Conservation (phyloP, 2,329 filamentous ascomycete species). For the Chaetomiaceae sp. region DNA sequence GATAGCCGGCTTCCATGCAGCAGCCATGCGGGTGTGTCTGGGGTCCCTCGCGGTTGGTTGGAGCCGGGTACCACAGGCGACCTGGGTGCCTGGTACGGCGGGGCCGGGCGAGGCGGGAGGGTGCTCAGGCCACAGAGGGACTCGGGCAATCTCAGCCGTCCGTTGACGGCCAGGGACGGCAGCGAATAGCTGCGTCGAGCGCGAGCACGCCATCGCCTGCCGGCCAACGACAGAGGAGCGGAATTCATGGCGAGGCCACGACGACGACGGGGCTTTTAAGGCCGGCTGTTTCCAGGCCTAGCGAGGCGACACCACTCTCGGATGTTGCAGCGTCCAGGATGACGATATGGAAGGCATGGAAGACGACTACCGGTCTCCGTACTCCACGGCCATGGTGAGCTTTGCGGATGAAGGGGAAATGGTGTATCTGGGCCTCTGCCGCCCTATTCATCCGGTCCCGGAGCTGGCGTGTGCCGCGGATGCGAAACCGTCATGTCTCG, state of each 20-base stretch:
- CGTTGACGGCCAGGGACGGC: constrained; percentile 6
- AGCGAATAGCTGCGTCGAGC: constrained; percentile 14
- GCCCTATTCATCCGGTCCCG: too few species aligned
- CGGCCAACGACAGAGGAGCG: constrained; percentile 1
- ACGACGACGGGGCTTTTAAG: constrained; percentile 9
- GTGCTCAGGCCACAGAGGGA: constrained; percentile 9
- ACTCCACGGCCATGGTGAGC: background rate
- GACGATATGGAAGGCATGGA: constrained; percentile 4
- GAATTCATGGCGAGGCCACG: constrained; percentile 12
- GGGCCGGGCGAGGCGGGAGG: background rate
- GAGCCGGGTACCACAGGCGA: background rate
- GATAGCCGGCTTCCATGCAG: constrained; percentile 24
- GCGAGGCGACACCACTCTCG: constrained; percentile 17
- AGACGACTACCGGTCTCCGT: background rate
- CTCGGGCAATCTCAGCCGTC: constrained; percentile 10
- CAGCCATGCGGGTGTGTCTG: background rate
- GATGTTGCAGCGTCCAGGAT: constrained; percentile 4
- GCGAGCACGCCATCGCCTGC: constrained; percentile 14
- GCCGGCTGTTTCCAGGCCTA: constrained; percentile 11
- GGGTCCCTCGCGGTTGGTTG: background rate
- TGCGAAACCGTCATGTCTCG: background rate
- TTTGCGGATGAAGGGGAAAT: too few species aligned
- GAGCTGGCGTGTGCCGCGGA: background rate
- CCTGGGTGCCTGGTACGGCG: background rate
- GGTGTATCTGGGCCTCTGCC: too few species aligned